Evolutionary conservation across 2,329 filamentous ascomycete genomes (phyloP).

Genomic region (Trichoderma sp.): DNA sequence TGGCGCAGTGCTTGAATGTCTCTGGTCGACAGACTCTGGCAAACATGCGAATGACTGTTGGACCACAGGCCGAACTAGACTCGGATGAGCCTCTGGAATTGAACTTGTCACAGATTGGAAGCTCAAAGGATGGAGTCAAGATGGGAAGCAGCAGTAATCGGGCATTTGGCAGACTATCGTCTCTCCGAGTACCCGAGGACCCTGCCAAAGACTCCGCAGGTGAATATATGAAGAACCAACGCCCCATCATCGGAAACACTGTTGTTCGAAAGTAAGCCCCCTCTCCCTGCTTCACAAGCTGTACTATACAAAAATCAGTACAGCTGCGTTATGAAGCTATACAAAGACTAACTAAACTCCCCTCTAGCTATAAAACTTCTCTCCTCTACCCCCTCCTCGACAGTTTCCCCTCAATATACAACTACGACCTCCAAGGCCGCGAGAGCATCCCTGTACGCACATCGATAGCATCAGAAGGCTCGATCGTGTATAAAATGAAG

Average conservation of each 20-base stretch:
- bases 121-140: neutral
- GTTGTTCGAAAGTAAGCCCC: slow-evolving; percentile 30
- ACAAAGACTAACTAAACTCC: neutral
- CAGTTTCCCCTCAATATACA: slow-evolving; percentile 78
- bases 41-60: slow-evolving; percentile 66
- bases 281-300: neutral
- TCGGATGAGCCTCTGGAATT: slow-evolving; percentile 33
- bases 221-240: slow-evolving; percentile 15
- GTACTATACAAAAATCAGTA: too few relatives aligned
- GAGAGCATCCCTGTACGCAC: slow-evolving; percentile 46
- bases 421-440: slow-evolving; percentile 37
- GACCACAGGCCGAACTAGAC: slow-evolving; percentile 30
- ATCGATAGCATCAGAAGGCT: slow-evolving; percentile 70
- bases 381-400: slow-evolving; percentile 75
- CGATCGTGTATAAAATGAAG: slow-evolving; percentile 68
- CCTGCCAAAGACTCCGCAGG: slow-evolving; percentile 11
- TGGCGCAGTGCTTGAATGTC: slow-evolving; percentile 67
- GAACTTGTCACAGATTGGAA: slow-evolving; percentile 33
- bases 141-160: slow-evolving; percentile 19
- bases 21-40: slow-evolving; percentile 79
- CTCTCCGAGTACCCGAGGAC: slow-evolving; percentile 25
- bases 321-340: neutral
- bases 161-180: slow-evolving; percentile 32
- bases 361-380: slow-evolving; percentile 44
- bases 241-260: slow-evolving; percentile 30